Evolutionary conservation across 169 alveolate species (phyloP).

Genomic region (Plasmodium coatneyi): DNA sequence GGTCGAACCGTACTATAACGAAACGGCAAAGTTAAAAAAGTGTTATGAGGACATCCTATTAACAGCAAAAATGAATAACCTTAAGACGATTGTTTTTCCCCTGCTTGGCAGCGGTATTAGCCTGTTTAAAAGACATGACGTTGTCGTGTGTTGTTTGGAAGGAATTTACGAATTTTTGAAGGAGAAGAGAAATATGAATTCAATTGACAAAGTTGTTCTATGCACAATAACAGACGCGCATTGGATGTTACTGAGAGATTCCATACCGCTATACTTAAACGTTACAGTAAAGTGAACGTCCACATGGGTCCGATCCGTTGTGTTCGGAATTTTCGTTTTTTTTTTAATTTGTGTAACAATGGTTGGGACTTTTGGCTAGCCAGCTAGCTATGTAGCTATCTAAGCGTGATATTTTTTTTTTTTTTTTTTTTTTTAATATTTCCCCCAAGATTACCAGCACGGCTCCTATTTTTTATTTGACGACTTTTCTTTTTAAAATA

Average conservation of each 20-base stretch:
- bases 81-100: slow-evolving; percentile 68
- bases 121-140: slow-evolving; percentile 72
- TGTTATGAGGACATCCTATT: slow-evolving; percentile 47
- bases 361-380: background rate
- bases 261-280: slow-evolving; percentile 53
- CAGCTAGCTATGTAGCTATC: background rate
- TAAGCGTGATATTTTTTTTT: background rate
- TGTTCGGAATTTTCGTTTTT: background rate
- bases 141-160: slow-evolving; percentile 65
- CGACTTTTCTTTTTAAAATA: background rate
- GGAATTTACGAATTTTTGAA: slow-evolving; percentile 72
- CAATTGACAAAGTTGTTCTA: slow-evolving; percentile 58
- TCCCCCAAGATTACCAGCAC: background rate
- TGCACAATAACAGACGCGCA: slow-evolving; percentile 60
- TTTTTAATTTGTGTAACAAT: background rate
- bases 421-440: background rate
- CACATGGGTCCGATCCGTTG: background rate
- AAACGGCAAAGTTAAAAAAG: slow-evolving; percentile 48
- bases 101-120: slow-evolving; percentile 75
- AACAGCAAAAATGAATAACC: slow-evolving; percentile 44
- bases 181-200: slow-evolving; percentile 48
- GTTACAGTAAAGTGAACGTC: background rate
- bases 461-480: background rate
- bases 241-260: slow-evolving; percentile 68
- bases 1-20: slow-evolving; percentile 73